Percentiles rank a stretch among this genome's conserved stretches.
Evolutionary conservation across 1,284 basidiomycete species (phyloP).

Genomic region (Ganoderma boninense): DNA sequence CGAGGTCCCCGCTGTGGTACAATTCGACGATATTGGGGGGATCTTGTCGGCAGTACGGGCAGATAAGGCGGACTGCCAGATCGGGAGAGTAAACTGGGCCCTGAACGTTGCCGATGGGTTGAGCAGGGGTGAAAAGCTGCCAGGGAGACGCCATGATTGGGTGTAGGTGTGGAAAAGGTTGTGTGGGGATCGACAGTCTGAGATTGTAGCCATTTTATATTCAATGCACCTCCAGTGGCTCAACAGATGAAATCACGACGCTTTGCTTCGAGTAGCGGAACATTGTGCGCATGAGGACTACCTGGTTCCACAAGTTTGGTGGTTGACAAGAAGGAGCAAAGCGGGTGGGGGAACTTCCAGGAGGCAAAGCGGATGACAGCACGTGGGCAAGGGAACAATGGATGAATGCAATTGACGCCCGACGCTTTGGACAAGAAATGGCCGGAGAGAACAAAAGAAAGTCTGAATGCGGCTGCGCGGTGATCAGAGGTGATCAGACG

Average conservation of each 20-base stretch:
- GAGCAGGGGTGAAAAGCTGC: conserved; percentile 3
- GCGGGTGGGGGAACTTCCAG: neutral
- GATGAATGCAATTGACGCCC: neutral
- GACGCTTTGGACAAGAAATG: neutral
- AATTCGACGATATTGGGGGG: conserved; percentile 5
- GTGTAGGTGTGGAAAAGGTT: neutral
- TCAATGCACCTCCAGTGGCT: neutral
- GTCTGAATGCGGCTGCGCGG: neutral
- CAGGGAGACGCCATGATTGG: neutral
- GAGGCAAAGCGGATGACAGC: neutral
- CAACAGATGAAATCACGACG: neutral
- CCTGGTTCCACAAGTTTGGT: neutral
- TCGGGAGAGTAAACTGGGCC: neutral
- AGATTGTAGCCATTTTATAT: neutral
- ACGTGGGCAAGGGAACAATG: neutral
- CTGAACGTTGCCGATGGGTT: neutral
- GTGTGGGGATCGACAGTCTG: neutral
- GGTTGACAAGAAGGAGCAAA: neutral
- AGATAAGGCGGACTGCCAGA: conserved; percentile 13
- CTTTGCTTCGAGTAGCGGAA: neutral
- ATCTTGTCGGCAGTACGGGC: neutral
- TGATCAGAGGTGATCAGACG: neutral
- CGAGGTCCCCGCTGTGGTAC: conserved; percentile 4
- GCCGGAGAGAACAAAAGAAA: neutral
- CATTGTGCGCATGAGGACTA: no score